phyloP scores from a whole-genome alignment of 805 yeast genomes.

The Zygoascus biomembranicola region DNA sequence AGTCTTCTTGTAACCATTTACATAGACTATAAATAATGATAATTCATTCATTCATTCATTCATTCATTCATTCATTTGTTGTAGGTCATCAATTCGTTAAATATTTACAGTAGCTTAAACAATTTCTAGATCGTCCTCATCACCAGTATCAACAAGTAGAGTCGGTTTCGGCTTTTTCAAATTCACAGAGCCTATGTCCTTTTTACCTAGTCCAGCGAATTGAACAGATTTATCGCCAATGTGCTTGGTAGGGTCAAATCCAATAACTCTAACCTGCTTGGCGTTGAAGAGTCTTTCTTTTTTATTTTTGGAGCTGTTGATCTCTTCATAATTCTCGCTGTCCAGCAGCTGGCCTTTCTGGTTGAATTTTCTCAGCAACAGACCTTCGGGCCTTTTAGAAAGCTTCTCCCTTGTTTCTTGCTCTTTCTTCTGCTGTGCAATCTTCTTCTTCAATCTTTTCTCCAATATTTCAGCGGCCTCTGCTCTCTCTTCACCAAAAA shows the following conservation, averaged over 20 bases:
- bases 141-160: conserved; percentile 18
- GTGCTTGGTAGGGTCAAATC: conserved; percentile 26
- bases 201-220: conserved; percentile 21
- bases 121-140: conserved; percentile 31
- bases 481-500: conserved; percentile 5
- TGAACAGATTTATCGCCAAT: conserved; percentile 27
- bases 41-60: too few species aligned
- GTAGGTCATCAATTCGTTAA: neutral
- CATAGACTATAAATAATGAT: too few species aligned
- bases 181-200: conserved; percentile 5
- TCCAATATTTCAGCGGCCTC: neutral
- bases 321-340: neutral
- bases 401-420: conserved; percentile 30
- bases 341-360: conserved; percentile 14
- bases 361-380: conserved; percentile 19
- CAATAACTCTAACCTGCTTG: conserved; percentile 19
- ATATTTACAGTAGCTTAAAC: neutral
- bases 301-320: neutral
- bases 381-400: conserved; percentile 20
- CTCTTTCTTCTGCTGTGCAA: conserved; percentile 20
- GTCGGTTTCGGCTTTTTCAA: neutral
- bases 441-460: conserved; percentile 27
- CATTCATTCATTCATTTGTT: neutral
- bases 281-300: conserved; percentile 13
- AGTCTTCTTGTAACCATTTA: too few species aligned